These are phyloP conservation scores for Candida chauliodis DNA, from an alignment of 805 yeast genomes.

Conservation along the genomic window DNA sequence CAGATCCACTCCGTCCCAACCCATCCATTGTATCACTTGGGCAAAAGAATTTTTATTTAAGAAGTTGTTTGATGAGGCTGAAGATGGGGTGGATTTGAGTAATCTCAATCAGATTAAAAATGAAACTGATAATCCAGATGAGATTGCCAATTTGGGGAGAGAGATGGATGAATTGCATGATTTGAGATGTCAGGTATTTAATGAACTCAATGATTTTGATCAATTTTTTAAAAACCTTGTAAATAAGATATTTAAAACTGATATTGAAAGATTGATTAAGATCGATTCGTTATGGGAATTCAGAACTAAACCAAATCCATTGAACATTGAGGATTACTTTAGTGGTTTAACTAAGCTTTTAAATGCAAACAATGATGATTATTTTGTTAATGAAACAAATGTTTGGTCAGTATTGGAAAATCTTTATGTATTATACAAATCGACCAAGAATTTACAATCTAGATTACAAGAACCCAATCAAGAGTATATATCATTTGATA, in stretches of 20 bases:
- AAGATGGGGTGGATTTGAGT: constrained; percentile 22
- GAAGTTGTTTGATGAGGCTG: constrained; percentile 65
- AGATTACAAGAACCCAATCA: constrained; percentile 40
- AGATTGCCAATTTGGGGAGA: constrained; percentile 57
- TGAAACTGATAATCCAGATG: constrained; percentile 64
- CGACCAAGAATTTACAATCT: constrained; percentile 47
- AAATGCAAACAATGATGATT: constrained; percentile 17
- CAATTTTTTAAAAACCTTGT: constrained; percentile 42
- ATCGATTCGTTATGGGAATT: constrained; percentile 79
- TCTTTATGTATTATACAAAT: constrained; percentile 50
- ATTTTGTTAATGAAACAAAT: constrained; percentile 35
- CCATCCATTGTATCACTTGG: constrained; percentile 97
- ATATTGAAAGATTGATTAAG: constrained; percentile 66
- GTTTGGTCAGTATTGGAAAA: constrained; percentile 66
- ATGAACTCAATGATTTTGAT: constrained; percentile 7
- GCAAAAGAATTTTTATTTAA: constrained; percentile 86
- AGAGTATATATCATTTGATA: constrained; percentile 66
- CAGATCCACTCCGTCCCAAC: constrained; percentile 93
- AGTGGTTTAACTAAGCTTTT: constrained; percentile 12
- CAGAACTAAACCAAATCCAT: constrained; percentile 64
- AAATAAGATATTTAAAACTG: constrained; percentile 62
- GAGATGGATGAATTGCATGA: constrained; percentile 64
- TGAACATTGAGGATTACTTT: constrained; percentile 31
- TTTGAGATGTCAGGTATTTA: constrained; percentile 20
- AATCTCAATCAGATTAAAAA: constrained; percentile 17